Base-by-base conservation (phyloP, 2,329 filamentous ascomycete species). In the Cordyceps farinosa region DNA sequence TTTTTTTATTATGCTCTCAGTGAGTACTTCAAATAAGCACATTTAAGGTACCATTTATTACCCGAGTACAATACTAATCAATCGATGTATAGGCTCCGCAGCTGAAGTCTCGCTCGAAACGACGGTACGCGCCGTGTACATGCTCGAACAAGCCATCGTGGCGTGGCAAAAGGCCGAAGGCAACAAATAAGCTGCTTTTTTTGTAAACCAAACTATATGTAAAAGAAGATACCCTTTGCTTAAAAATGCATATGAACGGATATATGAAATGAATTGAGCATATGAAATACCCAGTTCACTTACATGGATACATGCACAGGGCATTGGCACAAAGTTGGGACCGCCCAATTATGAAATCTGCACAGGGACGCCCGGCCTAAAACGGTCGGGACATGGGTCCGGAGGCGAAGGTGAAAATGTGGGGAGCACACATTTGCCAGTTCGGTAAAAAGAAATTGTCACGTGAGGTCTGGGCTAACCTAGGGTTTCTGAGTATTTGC, bases 81-180 rank as follows among this genome's bases (percentile, higher is more conserved):
- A 67, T n/a, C 40, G 15, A 3, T 51, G 13, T 34, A 29, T 50
- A 74, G 76, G 71, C 36, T 68, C 70, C 9, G 65, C 69, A n/a
- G 68, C 72, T 9, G 77, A 75, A 5, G 63, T 77, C 9, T 70
- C 76, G 4, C 66, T 77, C 5, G 70, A 74, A 6, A 71, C 73
- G 38, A 66, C 74, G 17, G 70, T 76, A 3, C 69, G 72, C 32
- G 75, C 75, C 32, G 73, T 78, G 8, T 77, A 77, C 65, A 76
- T 74, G 71, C 65, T 78, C 38, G 77, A 79, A 60, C 70, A 71
- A 22, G 69, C 69, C 10, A 71, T 78, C n/a, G 62, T 73, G 1
- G 60, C 63, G 27, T 77, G 75, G 76, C 76, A 77, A 55, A 69
- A 62, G 36, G 65, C 65, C 34, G 56, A 65, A 56, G 27, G 42